These are phyloP conservation scores for Wickerhamomyces bisporus DNA, from an alignment of 805 yeast genomes.

Conservation along the genomic window DNA sequence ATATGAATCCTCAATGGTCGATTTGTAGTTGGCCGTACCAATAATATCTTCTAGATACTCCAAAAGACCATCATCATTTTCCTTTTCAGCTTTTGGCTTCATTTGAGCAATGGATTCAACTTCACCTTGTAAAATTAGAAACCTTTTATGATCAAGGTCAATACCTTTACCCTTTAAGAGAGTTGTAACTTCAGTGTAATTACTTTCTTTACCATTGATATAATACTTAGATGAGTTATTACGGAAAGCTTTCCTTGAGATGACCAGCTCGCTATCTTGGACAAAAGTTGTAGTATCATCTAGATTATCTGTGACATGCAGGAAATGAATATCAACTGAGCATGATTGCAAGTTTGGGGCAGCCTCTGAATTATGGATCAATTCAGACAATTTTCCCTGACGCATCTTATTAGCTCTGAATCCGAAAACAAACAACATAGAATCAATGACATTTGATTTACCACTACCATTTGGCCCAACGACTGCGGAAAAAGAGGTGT, in stretches of 20 bases:
- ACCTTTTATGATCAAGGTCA: conserved; percentile 91
- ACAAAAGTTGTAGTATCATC: conserved; percentile 40
- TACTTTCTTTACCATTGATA: conserved; percentile 64
- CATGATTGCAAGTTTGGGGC: conserved; percentile 66
- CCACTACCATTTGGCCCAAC: conserved; percentile 99
- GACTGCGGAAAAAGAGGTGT: conserved; percentile 89
- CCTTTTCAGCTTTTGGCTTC: conserved; percentile 95
- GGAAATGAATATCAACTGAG: conserved; percentile 87
- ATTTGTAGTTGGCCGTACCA: conserved; percentile 85
- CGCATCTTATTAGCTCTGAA: conserved; percentile 96
- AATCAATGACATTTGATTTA: conserved; percentile 94
- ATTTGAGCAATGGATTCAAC: conserved; percentile 97
- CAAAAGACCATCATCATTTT: conserved; percentile 85
- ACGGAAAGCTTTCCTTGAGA: conserved; percentile 74
- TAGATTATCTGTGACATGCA: conserved; percentile 61
- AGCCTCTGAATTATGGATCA: conserved; percentile 85
- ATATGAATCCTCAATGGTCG: conserved; percentile 60
- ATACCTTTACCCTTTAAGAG: conserved; percentile 77
- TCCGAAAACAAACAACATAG: conserved; percentile 94
- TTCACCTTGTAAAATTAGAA: conserved; percentile 93
- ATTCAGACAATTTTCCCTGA: conserved; percentile 86
- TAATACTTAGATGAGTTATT: conserved; percentile 76
- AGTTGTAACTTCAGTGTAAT: conserved; percentile 72
- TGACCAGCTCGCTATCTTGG: conserved; percentile 51
- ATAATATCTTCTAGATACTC: conserved; percentile 96